Evolutionary conservation across 2,329 filamentous ascomycete species (phyloP).

Genomic region (Pseudogymnoascus sp.): DNA sequence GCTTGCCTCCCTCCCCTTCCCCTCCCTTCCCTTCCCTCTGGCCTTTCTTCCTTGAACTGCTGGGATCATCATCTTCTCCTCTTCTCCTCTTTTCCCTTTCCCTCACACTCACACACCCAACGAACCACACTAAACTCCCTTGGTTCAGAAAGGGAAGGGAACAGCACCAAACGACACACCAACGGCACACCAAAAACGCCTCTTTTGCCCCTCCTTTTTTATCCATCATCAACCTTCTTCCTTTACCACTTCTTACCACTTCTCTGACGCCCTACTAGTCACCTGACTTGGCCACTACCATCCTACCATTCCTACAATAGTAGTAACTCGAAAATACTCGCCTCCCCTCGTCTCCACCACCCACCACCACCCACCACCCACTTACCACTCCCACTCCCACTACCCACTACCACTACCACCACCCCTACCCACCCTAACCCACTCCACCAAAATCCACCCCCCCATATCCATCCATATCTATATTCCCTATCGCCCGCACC

Average conservation of each 20-base stretch:
- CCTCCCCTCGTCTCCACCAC: too few species aligned
- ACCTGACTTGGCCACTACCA: conserved; percentile 6
- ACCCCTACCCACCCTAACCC: conserved; percentile 13
- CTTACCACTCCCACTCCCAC: too few species aligned
- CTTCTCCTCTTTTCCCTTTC: neutral
- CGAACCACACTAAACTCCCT: neutral
- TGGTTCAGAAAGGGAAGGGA: neutral
- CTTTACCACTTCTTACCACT: too few species aligned
- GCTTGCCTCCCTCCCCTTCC: too few species aligned
- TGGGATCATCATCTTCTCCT: neutral
- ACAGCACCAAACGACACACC: neutral
- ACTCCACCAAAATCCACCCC: conserved; percentile 4
- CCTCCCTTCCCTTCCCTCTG: too few species aligned
- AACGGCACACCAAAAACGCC: neutral
- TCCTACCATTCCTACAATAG: too few species aligned
- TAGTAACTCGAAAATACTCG: too few species aligned
- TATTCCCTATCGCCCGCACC: conserved; percentile 8
- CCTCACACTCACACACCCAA: neutral
- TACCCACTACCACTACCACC: neutral
- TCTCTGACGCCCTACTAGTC: neutral
- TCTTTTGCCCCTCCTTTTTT: conserved; percentile 1
- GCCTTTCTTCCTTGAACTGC: neutral
- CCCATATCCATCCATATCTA: conserved; percentile 1
- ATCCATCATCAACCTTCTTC: conserved; percentile 6
- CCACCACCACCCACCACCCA: too few species aligned